phyloP scores from a whole-genome alignment of 345 rosid genomes.

The Lenwebbia sp. region DNA sequence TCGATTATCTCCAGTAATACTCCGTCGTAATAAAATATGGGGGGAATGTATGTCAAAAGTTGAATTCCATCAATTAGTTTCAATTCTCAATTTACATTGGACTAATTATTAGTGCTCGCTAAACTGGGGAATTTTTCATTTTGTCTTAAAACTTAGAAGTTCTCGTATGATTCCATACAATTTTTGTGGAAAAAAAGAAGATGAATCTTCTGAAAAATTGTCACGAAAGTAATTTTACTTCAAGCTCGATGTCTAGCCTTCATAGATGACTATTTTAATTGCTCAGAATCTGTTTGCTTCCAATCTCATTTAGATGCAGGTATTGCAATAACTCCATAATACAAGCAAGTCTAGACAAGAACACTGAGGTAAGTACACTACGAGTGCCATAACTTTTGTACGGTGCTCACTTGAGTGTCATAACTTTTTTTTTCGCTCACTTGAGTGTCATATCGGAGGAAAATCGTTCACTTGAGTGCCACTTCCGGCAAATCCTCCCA shows the following conservation, averaged over 20 bases:
- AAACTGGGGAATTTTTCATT: neutral
- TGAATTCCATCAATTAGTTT: neutral
- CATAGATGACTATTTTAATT: neutral
- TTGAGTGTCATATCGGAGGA: too few species aligned
- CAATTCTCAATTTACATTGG: neutral
- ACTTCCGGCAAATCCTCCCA: too few species aligned
- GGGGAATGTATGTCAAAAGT: neutral
- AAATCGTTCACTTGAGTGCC: too few species aligned
- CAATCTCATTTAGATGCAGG: neutral
- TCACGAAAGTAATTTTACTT: neutral
- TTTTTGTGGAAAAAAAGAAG: neutral
- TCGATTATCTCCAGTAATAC: neutral
- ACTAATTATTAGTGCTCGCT: neutral
- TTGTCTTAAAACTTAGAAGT: neutral
- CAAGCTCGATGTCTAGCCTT: neutral
- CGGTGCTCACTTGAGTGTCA: too few species aligned
- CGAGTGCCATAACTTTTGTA: too few species aligned
- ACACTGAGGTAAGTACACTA: neutral
- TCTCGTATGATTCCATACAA: neutral
- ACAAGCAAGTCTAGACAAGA: neutral
- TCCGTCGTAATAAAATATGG: neutral
- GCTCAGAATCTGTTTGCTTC: neutral
- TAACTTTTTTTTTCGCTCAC: too few species aligned
- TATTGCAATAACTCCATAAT: neutral
- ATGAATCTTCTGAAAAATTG: neutral